Evolutionary conservation across 192 early-diverging fungal species (phyloP).

Genomic region (Coemansia sp.): DNA sequence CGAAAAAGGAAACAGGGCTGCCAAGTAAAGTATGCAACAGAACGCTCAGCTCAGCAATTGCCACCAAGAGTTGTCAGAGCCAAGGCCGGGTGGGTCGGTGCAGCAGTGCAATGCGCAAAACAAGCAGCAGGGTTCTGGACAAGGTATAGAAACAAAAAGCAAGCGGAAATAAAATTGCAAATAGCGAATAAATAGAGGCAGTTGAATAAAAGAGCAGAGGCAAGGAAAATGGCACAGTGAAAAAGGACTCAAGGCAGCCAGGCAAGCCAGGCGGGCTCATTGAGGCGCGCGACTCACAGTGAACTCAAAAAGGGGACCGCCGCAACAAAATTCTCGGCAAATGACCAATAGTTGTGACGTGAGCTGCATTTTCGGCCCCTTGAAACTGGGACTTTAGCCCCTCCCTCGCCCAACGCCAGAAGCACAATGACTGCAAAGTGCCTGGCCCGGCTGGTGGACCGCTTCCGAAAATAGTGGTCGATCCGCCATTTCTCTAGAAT

Average conservation of each 20-base stretch:
- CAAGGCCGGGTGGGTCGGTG: not conserved
- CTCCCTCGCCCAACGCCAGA: not conserved
- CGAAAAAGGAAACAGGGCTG: not conserved
- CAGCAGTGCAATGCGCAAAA: conserved; percentile 1
- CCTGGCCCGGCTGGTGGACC: not conserved
- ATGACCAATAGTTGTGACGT: not conserved
- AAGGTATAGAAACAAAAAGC: too few relatives aligned
- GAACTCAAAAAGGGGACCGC: not conserved
- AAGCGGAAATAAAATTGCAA: too few relatives aligned
- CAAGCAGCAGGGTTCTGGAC: too few relatives aligned
- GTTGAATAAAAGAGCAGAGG: not conserved
- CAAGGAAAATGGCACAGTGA: too few relatives aligned
- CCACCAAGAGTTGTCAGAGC: not conserved
- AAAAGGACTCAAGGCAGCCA: not conserved
- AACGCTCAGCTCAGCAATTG: not conserved
- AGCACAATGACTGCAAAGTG: not conserved
- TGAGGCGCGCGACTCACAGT: not conserved
- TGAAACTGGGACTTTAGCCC: not conserved
- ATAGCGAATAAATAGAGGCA: too few relatives aligned
- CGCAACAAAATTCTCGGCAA: not conserved
- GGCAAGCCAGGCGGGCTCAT: too few relatives aligned
- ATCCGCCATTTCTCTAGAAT: too few relatives aligned
- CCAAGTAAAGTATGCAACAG: not conserved
- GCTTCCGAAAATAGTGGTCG: too few relatives aligned
- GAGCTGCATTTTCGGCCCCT: conserved; percentile 1